These are phyloP conservation scores for Phaseolus coccineus DNA, from an alignment of 331 rosid species.

Conservation along the genomic window DNA sequence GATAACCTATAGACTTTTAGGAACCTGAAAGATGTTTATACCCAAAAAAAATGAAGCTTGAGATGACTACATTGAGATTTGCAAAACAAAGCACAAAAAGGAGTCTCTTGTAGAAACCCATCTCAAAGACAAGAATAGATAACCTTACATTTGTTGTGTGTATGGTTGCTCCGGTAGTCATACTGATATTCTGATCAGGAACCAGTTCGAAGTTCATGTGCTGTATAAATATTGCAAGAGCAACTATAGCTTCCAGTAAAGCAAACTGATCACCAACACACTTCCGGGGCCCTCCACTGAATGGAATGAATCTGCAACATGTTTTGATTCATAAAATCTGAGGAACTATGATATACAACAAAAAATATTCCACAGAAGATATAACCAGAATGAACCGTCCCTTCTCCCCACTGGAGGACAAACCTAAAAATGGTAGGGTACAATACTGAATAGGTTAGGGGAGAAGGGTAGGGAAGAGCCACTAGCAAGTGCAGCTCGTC, in stretches of 20 bases:
- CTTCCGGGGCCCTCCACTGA: slow-evolving; percentile 98
- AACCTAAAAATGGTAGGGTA: background rate
- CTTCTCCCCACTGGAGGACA: background rate
- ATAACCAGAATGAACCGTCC: background rate
- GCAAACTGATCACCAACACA: slow-evolving; percentile 99
- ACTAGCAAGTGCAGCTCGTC: too few relatives aligned
- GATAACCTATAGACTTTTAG: too few relatives aligned
- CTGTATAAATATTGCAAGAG: slow-evolving; percentile 85
- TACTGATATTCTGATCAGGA: slow-evolving; percentile 83
- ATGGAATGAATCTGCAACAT: slow-evolving; percentile 85
- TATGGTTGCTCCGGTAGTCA: slow-evolving; percentile 99
- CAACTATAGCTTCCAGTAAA: slow-evolving; percentile 79
- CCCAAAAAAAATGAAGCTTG: background rate
- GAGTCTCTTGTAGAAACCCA: slow-evolving; percentile 17
- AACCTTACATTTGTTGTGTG: slow-evolving; percentile 86
- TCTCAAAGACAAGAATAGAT: slow-evolving; percentile 18
- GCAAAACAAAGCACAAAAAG: slow-evolving; percentile 29
- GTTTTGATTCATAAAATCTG: slow-evolving; percentile 39
- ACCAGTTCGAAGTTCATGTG: slow-evolving; percentile 80
- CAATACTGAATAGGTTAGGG: background rate
- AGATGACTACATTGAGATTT: slow-evolving; percentile 11
- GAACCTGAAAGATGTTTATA: too few relatives aligned
- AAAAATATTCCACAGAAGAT: background rate
- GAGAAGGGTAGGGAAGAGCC: background rate
- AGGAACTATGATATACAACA: slow-evolving; percentile 31